These are phyloP conservation scores for Hypseocharis bilobata DNA, from an alignment of 441 rosid genomes.

Conservation along the genomic window DNA sequence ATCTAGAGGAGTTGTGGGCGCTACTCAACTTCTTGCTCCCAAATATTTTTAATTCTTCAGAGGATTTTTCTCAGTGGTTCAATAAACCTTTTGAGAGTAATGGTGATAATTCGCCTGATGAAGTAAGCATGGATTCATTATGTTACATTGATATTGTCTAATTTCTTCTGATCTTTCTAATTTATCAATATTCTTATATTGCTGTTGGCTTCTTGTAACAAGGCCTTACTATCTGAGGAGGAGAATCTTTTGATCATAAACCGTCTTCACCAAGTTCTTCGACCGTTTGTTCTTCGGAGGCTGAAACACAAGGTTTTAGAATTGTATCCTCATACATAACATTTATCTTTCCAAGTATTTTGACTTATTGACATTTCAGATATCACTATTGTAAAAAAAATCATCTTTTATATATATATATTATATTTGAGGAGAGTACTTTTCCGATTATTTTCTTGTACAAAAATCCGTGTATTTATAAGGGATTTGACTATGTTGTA, in stretches of 20 bases:
- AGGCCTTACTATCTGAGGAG: slow-evolving; percentile 91
- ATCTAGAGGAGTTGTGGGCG: slow-evolving; percentile 95
- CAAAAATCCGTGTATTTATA: background rate
- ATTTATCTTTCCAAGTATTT: background rate
- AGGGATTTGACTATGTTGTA: background rate
- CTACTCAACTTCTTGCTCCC: slow-evolving; percentile 85
- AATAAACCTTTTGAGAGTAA: slow-evolving; percentile 87
- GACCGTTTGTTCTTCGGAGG: slow-evolving; percentile 89
- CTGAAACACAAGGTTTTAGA: slow-evolving; percentile 77
- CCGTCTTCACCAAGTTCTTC: slow-evolving; percentile 92
- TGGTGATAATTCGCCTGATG: slow-evolving; percentile 83
- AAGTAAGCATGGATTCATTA: slow-evolving; percentile 41
- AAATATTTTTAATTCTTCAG: slow-evolving; percentile 85
- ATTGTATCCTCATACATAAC: background rate
- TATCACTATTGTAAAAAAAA: no score
- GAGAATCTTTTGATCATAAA: slow-evolving; percentile 85
- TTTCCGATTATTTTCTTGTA: no score
- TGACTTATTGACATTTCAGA: background rate
- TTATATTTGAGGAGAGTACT: no score
- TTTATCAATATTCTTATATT: background rate
- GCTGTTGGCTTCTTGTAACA: slow-evolving; percentile 13
- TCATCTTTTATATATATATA: no score
- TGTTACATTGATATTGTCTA: slow-evolving; percentile 12
- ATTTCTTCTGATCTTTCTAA: slow-evolving; percentile 1
- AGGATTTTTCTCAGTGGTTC: slow-evolving; percentile 96